Evolutionary conservation across 768 basidiomycete genomes (phyloP).

Genomic region (Erythrobasidium yunnanense): DNA sequence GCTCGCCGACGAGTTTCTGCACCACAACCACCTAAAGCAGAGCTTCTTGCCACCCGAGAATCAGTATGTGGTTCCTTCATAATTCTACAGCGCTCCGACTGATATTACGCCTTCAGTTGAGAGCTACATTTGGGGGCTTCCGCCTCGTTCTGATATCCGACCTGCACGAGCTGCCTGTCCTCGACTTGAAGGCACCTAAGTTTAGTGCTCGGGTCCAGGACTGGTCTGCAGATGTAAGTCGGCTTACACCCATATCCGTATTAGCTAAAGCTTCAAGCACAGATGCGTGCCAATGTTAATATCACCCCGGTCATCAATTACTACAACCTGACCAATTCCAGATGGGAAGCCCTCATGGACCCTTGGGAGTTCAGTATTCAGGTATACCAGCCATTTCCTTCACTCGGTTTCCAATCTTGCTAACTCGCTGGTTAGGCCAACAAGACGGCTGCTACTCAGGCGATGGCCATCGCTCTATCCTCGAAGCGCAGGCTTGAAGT

Average conservation of each 20-base stretch:
- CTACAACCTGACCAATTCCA: slow-evolving; percentile 93
- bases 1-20: not conserved
- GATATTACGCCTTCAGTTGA: slow-evolving; percentile 57
- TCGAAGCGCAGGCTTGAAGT: slow-evolving; percentile 77
- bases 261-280: not conserved
- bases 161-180: slow-evolving; percentile 82
- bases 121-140: slow-evolving; percentile 78
- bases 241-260: no score
- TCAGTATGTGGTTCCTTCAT: slow-evolving; percentile 46
- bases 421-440: not conserved
- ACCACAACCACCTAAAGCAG: slow-evolving; percentile 36
- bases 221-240: slow-evolving; percentile 78
- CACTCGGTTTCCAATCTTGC: not conserved
- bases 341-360: slow-evolving; percentile 96
- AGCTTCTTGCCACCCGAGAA: slow-evolving; percentile 62
- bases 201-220: slow-evolving; percentile 74
- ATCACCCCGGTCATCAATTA: slow-evolving; percentile 77
- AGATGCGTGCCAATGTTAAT: slow-evolving; percentile 76
- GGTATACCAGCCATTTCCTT: not conserved
- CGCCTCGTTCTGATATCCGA: slow-evolving; percentile 88
- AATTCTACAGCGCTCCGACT: no score
- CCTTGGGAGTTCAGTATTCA: slow-evolving; percentile 80
- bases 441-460: slow-evolving; percentile 39
- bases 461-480: slow-evolving; percentile 53
- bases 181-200: slow-evolving; percentile 75